Percentiles rank a stretch among this genome's conserved stretches.
Conservation (phyloP, 305 asterid genomes). For the Ilex paraguariensis region DNA sequence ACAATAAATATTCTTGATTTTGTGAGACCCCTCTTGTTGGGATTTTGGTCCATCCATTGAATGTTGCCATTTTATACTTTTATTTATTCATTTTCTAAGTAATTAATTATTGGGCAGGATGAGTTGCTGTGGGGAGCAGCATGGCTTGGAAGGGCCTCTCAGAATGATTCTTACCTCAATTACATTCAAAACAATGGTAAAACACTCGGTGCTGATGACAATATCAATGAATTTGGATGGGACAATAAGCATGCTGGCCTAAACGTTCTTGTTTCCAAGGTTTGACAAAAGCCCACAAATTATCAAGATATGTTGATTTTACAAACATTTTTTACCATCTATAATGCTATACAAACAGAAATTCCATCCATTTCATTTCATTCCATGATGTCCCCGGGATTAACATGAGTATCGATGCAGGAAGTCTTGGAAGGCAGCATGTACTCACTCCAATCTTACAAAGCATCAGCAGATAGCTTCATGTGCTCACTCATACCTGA, state of each 20-base stretch:
- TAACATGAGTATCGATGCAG: conserved; percentile 29
- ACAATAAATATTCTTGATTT: no score
- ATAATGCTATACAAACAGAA: no score
- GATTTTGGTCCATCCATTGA: neutral
- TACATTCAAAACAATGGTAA: conserved; percentile 80
- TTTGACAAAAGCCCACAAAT: conserved; percentile 5
- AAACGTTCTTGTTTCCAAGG: conserved; percentile 84
- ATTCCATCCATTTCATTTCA: neutral
- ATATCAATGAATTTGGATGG: conserved; percentile 88
- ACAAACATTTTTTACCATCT: neutral
- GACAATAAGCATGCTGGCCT: conserved; percentile 94
- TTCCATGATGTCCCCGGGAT: neutral
- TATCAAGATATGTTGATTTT: neutral
- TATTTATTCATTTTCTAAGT: no score
- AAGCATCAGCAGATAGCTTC: conserved; percentile 84
- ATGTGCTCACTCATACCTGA: conserved; percentile 88
- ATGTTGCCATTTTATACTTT: no score
- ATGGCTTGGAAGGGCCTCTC: conserved; percentile 84
- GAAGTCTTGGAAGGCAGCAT: conserved; percentile 57
- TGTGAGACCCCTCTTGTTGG: neutral
- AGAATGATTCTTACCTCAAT: conserved; percentile 52
- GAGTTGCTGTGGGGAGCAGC: conserved; percentile 98
- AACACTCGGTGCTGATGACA: conserved; percentile 85
- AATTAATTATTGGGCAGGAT: conserved; percentile 38
- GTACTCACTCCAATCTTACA: conserved; percentile 69